Conservation (phyloP, 495 filamentous ascomycete genomes). For the Aspergillus leporis region DNA sequence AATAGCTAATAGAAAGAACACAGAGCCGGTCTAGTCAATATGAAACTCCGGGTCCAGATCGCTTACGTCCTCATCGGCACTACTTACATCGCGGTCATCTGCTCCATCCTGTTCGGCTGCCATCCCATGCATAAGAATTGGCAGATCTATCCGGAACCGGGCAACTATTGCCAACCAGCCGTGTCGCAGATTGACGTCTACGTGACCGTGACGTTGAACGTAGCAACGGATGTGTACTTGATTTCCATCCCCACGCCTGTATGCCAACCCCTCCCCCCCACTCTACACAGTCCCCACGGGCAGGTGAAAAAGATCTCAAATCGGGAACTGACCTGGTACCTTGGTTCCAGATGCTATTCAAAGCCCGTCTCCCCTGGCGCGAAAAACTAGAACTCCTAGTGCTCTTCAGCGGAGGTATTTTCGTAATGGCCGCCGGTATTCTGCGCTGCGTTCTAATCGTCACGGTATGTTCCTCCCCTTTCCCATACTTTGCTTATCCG, state of each 20-base stretch:
- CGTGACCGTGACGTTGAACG: constrained; percentile 52
- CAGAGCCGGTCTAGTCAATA: constrained; percentile 49
- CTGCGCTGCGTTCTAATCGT: constrained; percentile 59
- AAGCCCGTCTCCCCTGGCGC: constrained; percentile 47
- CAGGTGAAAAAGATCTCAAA: no score
- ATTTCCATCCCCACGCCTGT: constrained; percentile 57
- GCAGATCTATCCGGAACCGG: constrained; percentile 59
- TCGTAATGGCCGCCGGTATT: constrained; percentile 60
- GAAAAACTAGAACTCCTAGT: constrained; percentile 55
- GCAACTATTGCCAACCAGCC: constrained; percentile 51
- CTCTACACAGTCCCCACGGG: no score
- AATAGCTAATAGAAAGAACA: constrained; percentile 8
- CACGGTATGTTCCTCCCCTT: constrained; percentile 44
- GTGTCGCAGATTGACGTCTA: constrained; percentile 50
- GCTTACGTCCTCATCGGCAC: constrained; percentile 51
- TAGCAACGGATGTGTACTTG: constrained; percentile 54
- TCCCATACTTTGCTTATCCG: background rate
- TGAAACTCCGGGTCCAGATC: constrained; percentile 49
- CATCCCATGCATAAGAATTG: constrained; percentile 54
- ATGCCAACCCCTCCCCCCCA: constrained; percentile 20
- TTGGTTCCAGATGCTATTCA: constrained; percentile 57
- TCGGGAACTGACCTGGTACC: no score
- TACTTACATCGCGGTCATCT: constrained; percentile 56
- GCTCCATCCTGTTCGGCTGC: constrained; percentile 56
- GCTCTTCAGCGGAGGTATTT: constrained; percentile 60